Base-by-base conservation (phyloP, 2,329 filamentous ascomycete genomes). In the Colletotrichum orbiculare region DNA sequence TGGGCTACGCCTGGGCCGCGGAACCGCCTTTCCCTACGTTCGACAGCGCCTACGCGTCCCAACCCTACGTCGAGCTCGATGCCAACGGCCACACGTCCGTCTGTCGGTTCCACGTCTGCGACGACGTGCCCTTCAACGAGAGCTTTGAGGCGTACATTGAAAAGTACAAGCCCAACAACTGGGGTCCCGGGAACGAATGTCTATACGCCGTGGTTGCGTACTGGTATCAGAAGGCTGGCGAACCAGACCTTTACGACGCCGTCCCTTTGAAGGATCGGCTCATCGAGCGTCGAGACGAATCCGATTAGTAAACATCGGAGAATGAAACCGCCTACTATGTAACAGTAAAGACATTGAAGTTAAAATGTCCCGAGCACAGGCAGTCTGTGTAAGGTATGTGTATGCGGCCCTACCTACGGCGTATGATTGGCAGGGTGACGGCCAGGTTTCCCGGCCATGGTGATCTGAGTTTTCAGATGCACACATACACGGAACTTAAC, bases 71-170 rank as follows among this genome's bases (percentile, higher is more conserved):
- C 12, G 62, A 65, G 35, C 46, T 65, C 9, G 47, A 65, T 17
- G 62, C 58, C 41, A 65, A 65, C n/a, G 62, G 62, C 1, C 62
- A 65, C n/a, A 65, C 62, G 11, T 65, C 62, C 10, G 52, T 65
- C 2, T 65, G 62, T 37, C 62, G 62, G 9, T 65, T 65, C 42
- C 62, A 65, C n/a, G 46, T 65, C 12, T 65, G 62, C 38, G 62
- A 65, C 25, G 45, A 65, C 39, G 52, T 65, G 25, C 62, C 62
- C 4, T 65, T 65, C 6, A 57, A 52, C 46, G 42, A 65, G 41
- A 62, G 58, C 25, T 65, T 65, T 35, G 62, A 65, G 35, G 62
- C 58, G 1, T 65, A 56, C 52, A 62, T 65, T 10, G 62, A 65
- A 12, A 65, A 65, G 46, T 65, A 65, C 25, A 65, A 65, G 37